Evolutionary conservation across 2,329 filamentous ascomycete genomes (phyloP).

Genomic region (Cladorrhinum sp.): DNA sequence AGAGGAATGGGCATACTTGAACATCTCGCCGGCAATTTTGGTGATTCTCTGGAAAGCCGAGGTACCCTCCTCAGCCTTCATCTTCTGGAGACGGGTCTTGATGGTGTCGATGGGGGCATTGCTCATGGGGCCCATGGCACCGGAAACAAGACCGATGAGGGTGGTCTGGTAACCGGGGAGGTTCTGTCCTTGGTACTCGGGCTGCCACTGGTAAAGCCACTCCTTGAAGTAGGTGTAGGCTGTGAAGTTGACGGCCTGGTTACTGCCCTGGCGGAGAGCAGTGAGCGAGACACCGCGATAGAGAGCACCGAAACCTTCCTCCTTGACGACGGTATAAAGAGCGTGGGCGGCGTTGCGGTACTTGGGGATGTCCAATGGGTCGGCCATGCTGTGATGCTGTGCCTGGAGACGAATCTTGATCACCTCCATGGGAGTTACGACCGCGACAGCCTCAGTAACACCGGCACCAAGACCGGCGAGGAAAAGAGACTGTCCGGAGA

Average conservation of each 20-base stretch:
- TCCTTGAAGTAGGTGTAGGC: conserved; percentile 94
- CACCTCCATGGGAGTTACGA: conserved; percentile 98
- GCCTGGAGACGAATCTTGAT: conserved; percentile 98
- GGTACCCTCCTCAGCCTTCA: conserved; percentile 75
- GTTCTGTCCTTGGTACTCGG: conserved; percentile 59
- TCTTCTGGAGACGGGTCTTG: conserved; percentile 94
- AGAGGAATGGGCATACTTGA: conserved; percentile 54
- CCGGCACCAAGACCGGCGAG: conserved; percentile 80
- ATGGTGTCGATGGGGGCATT: conserved; percentile 99
- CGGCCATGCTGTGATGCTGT: conserved; percentile 96
- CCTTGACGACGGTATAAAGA: conserved; percentile 81
- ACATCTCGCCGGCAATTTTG: conserved; percentile 78
- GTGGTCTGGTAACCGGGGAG: conserved; percentile 90
- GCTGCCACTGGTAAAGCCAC: conserved; percentile 68
- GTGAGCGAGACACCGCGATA: conserved; percentile 94
- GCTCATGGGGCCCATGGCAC: conserved; percentile 91
- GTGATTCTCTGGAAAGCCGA: conserved; percentile 77
- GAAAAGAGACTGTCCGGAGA: conserved; percentile 69
- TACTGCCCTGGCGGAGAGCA: conserved; percentile 88
- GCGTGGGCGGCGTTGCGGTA: conserved; percentile 89
- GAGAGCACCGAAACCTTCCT: conserved; percentile 83
- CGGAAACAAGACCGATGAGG: conserved; percentile 82
- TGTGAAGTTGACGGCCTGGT: conserved; percentile 98
- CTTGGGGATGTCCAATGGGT: conserved; percentile 93
- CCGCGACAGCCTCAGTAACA: conserved; percentile 91